Base-by-base conservation (phyloP, 1,139 yeast genomes). In the Meyerozyma elateridarum region DNA sequence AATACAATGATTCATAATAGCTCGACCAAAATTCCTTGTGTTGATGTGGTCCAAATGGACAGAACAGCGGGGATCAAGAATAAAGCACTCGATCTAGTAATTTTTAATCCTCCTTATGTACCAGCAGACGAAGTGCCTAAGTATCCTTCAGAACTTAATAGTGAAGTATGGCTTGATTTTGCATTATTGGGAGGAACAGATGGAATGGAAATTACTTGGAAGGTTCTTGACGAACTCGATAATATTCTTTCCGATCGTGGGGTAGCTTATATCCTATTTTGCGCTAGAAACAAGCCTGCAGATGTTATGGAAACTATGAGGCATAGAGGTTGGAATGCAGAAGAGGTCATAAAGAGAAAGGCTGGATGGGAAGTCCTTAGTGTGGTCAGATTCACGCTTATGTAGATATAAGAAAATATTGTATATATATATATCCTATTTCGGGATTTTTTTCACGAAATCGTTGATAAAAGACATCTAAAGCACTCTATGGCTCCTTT, bases 341-440 rank as follows among this genome's bases (percentile, higher is more conserved):
- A 63, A 5, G 44, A 57, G 15, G 62, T 84, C 2, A 67, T 76
- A 6, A 64, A 69, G 33, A 65, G 96, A 35, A 85, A 84, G 47
- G 96, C 96, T 0, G 97, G 97, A 0, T 87, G 96, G 96, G 98
- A 91, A 55, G 91, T 84, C n/a, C 62, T 91, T 22, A 74, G 85
- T 38, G 81, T 91, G 9, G 69, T 79, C 51, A 65, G 72, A 39
- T 79, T 81, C 36, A 35, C n/a, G n/a, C n/a, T n/a, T n/a, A n/a
- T n/a, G n/a, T n/a, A 36, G 34, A 48, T 44, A 36, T 11, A 24
- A 7, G 27, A 24, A 15, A 15, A 15, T 15, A 7, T n/a, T n/a
- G n/a, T n/a, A n/a, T n/a, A n/a, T n/a, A n/a, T n/a, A n/a, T n/a
- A n/a, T n/a, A n/a, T n/a, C n/a, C n/a, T n/a, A n/a, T n/a, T n/a